These are phyloP conservation scores for Neurospora pannonica DNA, from an alignment of 495 filamentous ascomycete species.

Conservation along the genomic window DNA sequence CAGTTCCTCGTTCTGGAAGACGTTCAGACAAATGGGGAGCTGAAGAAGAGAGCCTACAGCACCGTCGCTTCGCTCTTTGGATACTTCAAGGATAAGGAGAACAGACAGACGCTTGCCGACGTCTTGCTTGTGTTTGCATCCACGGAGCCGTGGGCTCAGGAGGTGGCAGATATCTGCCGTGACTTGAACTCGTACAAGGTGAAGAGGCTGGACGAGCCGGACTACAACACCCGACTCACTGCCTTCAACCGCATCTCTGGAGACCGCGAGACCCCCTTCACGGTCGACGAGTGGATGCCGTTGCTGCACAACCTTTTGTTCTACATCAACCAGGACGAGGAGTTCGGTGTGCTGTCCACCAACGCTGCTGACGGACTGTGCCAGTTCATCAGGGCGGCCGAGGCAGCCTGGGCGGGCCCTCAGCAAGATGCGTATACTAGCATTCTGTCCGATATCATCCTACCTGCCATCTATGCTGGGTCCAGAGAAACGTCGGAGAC, in stretches of 20 bases:
- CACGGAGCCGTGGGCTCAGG: conserved; percentile 47
- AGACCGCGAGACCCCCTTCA: conserved; percentile 41
- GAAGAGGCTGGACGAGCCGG: conserved; percentile 65
- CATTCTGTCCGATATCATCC: conserved; percentile 51
- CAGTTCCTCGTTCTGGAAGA: conserved; percentile 59
- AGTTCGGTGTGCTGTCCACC: conserved; percentile 68
- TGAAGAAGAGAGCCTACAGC: conserved; percentile 50
- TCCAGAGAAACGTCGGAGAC: conserved; percentile 70
- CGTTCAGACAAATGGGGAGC: conserved; percentile 49
- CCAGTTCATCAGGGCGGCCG: conserved; percentile 60
- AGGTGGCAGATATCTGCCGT: conserved; percentile 61
- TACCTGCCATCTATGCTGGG: conserved; percentile 69
- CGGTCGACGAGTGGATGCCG: conserved; percentile 78
- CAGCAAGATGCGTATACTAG: conserved; percentile 30
- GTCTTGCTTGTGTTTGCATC: conserved; percentile 61
- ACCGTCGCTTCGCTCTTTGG: conserved; percentile 70
- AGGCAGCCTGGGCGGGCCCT: conserved; percentile 19
- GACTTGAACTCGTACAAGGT: conserved; percentile 69
- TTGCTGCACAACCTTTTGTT: conserved; percentile 83
- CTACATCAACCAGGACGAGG: conserved; percentile 77
- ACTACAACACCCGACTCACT: conserved; percentile 70
- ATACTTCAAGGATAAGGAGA: conserved; percentile 72
- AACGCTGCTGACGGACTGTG: conserved; percentile 75
- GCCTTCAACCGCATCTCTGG: conserved; percentile 71
- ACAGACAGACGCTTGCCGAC: conserved; percentile 58